phyloP scores from a whole-genome alignment of 805 yeast genomes.

The Osmozyma mogii region DNA sequence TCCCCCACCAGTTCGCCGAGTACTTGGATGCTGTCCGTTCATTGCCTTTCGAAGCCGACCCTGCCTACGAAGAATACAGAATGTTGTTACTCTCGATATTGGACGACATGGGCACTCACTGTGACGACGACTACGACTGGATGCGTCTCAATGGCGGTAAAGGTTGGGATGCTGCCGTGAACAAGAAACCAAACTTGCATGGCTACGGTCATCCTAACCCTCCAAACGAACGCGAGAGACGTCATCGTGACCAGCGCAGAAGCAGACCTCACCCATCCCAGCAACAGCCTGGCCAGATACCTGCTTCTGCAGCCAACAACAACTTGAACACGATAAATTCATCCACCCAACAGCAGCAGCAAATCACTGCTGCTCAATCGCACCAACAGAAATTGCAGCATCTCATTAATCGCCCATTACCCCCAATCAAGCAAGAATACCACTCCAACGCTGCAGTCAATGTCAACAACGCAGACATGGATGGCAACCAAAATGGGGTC shows the following conservation, averaged over 20 bases:
- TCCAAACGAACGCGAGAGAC: slow-evolving; percentile 38
- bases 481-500: slow-evolving; percentile 17
- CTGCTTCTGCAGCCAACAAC: slow-evolving; percentile 12
- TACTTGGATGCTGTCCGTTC: slow-evolving; percentile 62
- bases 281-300: slow-evolving; percentile 4
- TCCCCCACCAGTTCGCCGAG: slow-evolving; percentile 69
- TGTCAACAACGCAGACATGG: slow-evolving; percentile 11
- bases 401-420: slow-evolving; percentile 41
- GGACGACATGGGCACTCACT: slow-evolving; percentile 47
- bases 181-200: slow-evolving; percentile 71
- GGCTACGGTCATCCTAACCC: slow-evolving; percentile 76
- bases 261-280: slow-evolving; percentile 24
- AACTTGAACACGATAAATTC: slow-evolving; percentile 17
- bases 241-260: slow-evolving; percentile 40
- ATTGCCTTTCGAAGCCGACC: slow-evolving; percentile 71
- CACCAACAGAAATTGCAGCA: slow-evolving; percentile 43
- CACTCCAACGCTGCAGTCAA: slow-evolving; percentile 13
- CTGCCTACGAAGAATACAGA: slow-evolving; percentile 64
- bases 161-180: slow-evolving; percentile 74
- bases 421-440: slow-evolving; percentile 38
- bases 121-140: slow-evolving; percentile 76
- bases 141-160: slow-evolving; percentile 69
- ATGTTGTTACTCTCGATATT: slow-evolving; percentile 53
- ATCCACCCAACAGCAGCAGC: slow-evolving; percentile 22
- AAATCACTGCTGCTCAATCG: slow-evolving; percentile 37